Conservation (phyloP, 2,329 filamentous ascomycete genomes). For the Botryosphaeria agaves region DNA sequence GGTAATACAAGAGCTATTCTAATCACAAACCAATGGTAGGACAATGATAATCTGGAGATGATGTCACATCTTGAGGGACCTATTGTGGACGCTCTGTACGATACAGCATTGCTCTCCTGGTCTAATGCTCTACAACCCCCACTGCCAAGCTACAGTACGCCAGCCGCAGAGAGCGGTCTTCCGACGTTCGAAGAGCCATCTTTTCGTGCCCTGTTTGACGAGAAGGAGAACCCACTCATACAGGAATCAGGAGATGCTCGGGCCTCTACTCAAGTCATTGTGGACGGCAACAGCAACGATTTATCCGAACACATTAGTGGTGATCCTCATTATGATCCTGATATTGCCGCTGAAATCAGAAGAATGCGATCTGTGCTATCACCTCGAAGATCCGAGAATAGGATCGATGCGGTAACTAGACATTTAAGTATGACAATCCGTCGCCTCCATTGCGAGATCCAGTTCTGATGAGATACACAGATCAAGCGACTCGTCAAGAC, state of each 20-base stretch:
- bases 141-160: slow-evolving; percentile 36
- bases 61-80: slow-evolving; percentile 59
- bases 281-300: slow-evolving; percentile 6
- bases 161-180: slow-evolving; percentile 23
- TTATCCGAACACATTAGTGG: slow-evolving; percentile 40
- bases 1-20: slow-evolving; percentile 4
- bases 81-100: slow-evolving; percentile 60
- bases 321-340: slow-evolving; percentile 45
- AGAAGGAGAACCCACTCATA: slow-evolving; percentile 9
- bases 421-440: slow-evolving; percentile 38
- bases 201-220: slow-evolving; percentile 14
- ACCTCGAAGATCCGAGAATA: slow-evolving; percentile 31
- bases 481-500: slow-evolving; percentile 11
- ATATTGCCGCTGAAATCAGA: slow-evolving; percentile 41
- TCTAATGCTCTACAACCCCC: slow-evolving; percentile 42
- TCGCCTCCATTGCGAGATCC: not conserved
- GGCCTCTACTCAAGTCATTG: slow-evolving; percentile 4
- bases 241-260: slow-evolving; percentile 5
- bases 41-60: slow-evolving; percentile 73
- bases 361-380: slow-evolving; percentile 42
- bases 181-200: slow-evolving; percentile 14
- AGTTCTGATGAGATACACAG: not conserved
- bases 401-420: slow-evolving; percentile 40
- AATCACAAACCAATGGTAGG: slow-evolving; percentile 17
- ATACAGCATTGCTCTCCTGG: slow-evolving; percentile 59